These are phyloP conservation scores for Kodamaea laetipori DNA, from an alignment of 805 yeast species.

Conservation along the genomic window DNA sequence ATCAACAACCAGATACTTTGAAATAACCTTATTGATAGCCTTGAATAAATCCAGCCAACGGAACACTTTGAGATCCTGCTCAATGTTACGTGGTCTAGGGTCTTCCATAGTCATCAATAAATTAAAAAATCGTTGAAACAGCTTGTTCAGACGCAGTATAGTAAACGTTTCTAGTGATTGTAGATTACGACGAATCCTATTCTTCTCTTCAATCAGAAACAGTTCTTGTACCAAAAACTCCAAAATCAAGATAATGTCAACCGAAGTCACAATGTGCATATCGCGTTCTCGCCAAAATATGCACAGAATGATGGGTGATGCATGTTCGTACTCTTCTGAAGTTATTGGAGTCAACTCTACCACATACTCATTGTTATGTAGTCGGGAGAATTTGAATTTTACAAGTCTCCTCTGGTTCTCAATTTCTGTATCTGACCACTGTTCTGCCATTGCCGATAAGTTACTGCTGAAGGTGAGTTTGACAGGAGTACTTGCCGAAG, in stretches of 20 bases:
- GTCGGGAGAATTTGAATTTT: constrained; percentile 41
- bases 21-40: constrained; percentile 58
- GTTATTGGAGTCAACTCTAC: constrained; percentile 42
- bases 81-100: constrained; percentile 70
- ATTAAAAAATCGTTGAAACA: constrained; percentile 28
- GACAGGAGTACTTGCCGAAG: constrained; percentile 30
- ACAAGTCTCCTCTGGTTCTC: constrained; percentile 50
- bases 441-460: constrained; percentile 36
- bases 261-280: constrained; percentile 60
- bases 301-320: constrained; percentile 56
- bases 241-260: constrained; percentile 58
- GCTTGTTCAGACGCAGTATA: constrained; percentile 48
- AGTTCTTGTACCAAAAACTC: constrained; percentile 57
- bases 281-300: constrained; percentile 55
- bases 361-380: constrained; percentile 30
- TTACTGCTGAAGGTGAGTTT: constrained; percentile 32
- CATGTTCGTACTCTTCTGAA: constrained; percentile 36
- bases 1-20: constrained; percentile 46
- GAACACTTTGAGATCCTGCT: constrained; percentile 69
- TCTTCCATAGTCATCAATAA: constrained; percentile 60
- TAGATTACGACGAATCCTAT: constrained; percentile 65
- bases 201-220: constrained; percentile 68
- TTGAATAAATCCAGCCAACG: constrained; percentile 54
- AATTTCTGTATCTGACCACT: constrained; percentile 52
- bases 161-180: constrained; percentile 66